These are phyloP conservation scores for Theobroma grandiflorum DNA, from an alignment of 441 rosid species.

Conservation along the genomic window DNA sequence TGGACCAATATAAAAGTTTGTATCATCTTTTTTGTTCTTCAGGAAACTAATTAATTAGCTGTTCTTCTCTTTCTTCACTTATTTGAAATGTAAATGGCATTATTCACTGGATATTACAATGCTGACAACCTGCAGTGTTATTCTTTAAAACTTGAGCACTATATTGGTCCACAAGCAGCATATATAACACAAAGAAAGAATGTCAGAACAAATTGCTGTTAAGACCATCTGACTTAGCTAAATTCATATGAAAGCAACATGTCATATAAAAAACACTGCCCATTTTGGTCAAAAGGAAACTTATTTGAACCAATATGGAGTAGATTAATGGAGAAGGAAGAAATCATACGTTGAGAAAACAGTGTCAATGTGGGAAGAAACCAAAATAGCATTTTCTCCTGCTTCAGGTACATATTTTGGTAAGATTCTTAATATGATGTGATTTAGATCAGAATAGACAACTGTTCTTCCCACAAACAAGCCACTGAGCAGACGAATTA, in stretches of 20 bases:
- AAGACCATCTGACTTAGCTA: neutral
- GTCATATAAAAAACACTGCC: slow-evolving; percentile 1
- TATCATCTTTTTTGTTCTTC: neutral
- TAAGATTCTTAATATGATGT: slow-evolving; percentile 69
- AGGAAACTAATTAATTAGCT: slow-evolving; percentile 13
- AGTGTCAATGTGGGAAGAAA: slow-evolving; percentile 95
- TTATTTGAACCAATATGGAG: slow-evolving; percentile 11
- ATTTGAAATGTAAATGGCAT: slow-evolving; percentile 11
- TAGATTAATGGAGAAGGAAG: slow-evolving; percentile 30
- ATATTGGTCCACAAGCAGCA: neutral
- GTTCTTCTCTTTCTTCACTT: neutral
- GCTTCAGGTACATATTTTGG: slow-evolving; percentile 88
- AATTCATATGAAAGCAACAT: slow-evolving; percentile 8
- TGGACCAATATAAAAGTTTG: neutral
- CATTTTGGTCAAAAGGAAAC: neutral
- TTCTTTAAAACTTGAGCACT: neutral
- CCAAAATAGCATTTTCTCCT: slow-evolving; percentile 78
- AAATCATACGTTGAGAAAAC: slow-evolving; percentile 84
- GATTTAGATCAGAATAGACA: slow-evolving; percentile 83
- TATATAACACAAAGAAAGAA: neutral
- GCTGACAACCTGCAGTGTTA: neutral
- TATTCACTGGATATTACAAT: slow-evolving; percentile 2
- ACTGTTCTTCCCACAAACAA: slow-evolving; percentile 80
- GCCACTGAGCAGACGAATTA: slow-evolving; percentile 70
- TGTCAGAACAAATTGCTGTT: slow-evolving; percentile 5